Conservation (phyloP, 257 asterid species). For the Rhazya stricta region DNA sequence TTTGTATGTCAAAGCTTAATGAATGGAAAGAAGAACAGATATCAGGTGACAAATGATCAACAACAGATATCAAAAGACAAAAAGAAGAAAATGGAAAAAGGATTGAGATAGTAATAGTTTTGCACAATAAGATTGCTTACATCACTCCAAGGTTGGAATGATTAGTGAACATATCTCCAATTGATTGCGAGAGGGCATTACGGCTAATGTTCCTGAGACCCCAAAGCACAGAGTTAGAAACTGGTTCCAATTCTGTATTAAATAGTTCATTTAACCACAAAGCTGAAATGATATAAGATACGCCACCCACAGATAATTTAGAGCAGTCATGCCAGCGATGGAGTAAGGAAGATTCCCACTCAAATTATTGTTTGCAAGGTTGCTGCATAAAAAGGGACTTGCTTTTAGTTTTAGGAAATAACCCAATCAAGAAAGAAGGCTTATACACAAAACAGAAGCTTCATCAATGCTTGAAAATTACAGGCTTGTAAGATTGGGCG, state of each 20-base stretch:
- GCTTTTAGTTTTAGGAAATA: constrained; percentile 7
- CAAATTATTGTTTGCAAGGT: constrained; percentile 75
- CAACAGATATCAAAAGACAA: background rate
- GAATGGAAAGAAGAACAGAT: background rate
- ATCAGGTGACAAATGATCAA: background rate
- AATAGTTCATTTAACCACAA: background rate
- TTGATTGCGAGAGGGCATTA: constrained; percentile 56
- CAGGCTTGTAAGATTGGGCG: constrained; percentile 84
- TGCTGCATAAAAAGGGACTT: constrained; percentile 48
- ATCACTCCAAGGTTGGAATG: constrained; percentile 57
- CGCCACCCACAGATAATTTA: constrained; percentile 70
- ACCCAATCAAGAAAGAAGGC: constrained; percentile 17
- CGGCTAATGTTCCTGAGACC: constrained; percentile 70
- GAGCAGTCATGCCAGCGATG: constrained; percentile 44
- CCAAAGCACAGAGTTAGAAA: constrained; percentile 22
- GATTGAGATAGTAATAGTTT: constrained; percentile 8
- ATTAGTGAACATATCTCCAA: constrained; percentile 78
- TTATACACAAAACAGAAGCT: constrained; percentile 18
- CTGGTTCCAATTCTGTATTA: background rate
- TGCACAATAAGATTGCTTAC: constrained; percentile 43
- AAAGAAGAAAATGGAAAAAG: background rate
- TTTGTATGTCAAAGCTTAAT: background rate
- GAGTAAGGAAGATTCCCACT: constrained; percentile 85
- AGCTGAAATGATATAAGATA: background rate
- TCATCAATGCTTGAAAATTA: constrained; percentile 34